Evolutionary conservation across 371 early-diverging fungal species (phyloP).

Genomic region (Nosema muscidifuracis): DNA sequence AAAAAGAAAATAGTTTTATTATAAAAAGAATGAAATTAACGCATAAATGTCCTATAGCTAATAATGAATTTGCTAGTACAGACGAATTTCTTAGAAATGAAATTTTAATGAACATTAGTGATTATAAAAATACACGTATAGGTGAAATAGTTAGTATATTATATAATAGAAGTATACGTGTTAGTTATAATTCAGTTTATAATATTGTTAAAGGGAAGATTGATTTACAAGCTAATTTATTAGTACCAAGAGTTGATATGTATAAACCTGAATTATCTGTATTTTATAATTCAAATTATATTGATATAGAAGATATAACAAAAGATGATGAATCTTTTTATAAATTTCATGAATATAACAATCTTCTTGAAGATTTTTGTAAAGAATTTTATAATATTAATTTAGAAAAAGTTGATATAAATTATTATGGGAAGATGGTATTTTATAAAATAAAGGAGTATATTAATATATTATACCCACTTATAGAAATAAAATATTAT

Average conservation of each 20-base stretch:
- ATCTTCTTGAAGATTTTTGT: conserved; percentile 1
- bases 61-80: conserved; percentile 22
- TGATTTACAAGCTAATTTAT: conserved; percentile 27
- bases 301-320: too few species aligned
- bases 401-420: not conserved
- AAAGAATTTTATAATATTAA: conserved; percentile 32
- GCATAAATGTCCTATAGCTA: conserved; percentile 59
- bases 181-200: conserved; percentile 58
- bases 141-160: conserved; percentile 56
- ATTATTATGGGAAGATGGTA: conserved; percentile 11
- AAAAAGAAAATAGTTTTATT: conserved; percentile 54
- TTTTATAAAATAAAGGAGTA: conserved; percentile 27
- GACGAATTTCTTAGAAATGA: conserved; percentile 42
- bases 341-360: conserved; percentile 13
- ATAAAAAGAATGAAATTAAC: conserved; percentile 56
- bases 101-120: conserved; percentile 18
- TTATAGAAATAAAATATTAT: conserved; percentile 47
- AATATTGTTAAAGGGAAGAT: conserved; percentile 46
- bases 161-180: conserved; percentile 48
- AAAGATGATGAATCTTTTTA: not conserved
- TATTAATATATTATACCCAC: conserved; percentile 25
- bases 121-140: conserved; percentile 29
- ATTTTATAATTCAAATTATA: too few species aligned
- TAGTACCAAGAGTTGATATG: too few species aligned
- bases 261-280: too few species aligned